Evolutionary conservation across 768 basidiomycete species (phyloP).

Genomic region (Cantharellus cinnabarinus): DNA sequence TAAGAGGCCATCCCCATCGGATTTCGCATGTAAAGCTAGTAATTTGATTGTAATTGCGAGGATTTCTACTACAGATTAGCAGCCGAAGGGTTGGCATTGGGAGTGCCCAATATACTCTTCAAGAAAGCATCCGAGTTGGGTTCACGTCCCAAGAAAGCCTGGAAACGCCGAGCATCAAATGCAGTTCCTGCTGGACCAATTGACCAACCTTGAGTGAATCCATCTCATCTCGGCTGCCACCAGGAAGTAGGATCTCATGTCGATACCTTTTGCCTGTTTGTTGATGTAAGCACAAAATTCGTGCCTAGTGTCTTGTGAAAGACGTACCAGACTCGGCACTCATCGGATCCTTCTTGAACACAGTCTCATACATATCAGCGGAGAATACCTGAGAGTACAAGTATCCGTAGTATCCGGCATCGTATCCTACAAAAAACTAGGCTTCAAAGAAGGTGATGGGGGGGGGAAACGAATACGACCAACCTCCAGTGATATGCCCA

Average conservation of each 20-base stretch:
- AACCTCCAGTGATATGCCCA: slow-evolving; percentile 58
- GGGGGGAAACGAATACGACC: slow-evolving; percentile 12
- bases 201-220: slow-evolving; percentile 47
- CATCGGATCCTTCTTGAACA: slow-evolving; percentile 67
- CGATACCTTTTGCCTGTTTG: slow-evolving; percentile 37
- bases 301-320: not conserved
- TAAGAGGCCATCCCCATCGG: no score
- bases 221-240: slow-evolving; percentile 61
- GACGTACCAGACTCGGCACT: slow-evolving; percentile 31
- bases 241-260: slow-evolving; percentile 49
- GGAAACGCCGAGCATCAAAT: not conserved
- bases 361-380: slow-evolving; percentile 41
- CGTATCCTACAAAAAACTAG: slow-evolving; percentile 4
- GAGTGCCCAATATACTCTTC: slow-evolving; percentile 34
- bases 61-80: not conserved
- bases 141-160: slow-evolving; percentile 62
- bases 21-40: no score
- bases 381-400: slow-evolving; percentile 37
- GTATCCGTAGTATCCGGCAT: slow-evolving; percentile 18
- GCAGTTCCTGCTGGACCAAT: not conserved
- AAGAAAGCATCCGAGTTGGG: slow-evolving; percentile 62
- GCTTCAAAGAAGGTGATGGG: not conserved
- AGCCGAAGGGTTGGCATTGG: not conserved
- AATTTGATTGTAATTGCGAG: no score
- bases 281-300: not conserved